phyloP scores from a whole-genome alignment of 108 stramenopile genomes.

The Nitzschia sp. region DNA sequence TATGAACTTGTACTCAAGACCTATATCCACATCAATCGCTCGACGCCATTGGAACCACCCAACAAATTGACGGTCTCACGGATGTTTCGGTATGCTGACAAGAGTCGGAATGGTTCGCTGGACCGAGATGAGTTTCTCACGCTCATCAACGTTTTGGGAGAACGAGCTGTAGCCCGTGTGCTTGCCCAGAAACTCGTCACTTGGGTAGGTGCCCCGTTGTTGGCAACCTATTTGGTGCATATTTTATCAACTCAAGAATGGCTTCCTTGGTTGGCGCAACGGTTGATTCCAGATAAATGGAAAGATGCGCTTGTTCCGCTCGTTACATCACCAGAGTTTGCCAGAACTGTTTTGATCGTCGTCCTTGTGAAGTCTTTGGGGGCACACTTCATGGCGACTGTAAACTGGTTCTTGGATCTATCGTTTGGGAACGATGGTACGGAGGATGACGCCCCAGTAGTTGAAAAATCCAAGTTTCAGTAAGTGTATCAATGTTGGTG shows the following conservation, averaged over 20 bases:
- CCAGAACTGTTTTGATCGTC: slow-evolving; percentile 25
- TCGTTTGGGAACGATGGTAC: slow-evolving; percentile 3
- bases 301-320: slow-evolving; percentile 27
- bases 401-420: slow-evolving; percentile 25
- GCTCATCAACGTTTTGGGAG: slow-evolving; percentile 13
- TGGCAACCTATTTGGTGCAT: slow-evolving; percentile 18
- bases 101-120: slow-evolving; percentile 13
- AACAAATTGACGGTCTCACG: slow-evolving; percentile 17
- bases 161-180: slow-evolving; percentile 35
- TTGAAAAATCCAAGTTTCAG: too few relatives aligned
- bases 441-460: too few relatives aligned
- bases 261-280: slow-evolving; percentile 7
- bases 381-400: slow-evolving; percentile 22
- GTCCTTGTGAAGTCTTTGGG: slow-evolving; percentile 34
- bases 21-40: slow-evolving; percentile 39
- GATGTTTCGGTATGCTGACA: slow-evolving; percentile 34
- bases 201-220: slow-evolving; percentile 43
- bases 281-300: slow-evolving; percentile 17
- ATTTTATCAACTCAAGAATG: slow-evolving; percentile 7
- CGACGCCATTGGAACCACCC: slow-evolving; percentile 48
- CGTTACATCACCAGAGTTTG: slow-evolving; percentile 29
- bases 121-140: slow-evolving; percentile 30
- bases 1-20: slow-evolving; percentile 37
- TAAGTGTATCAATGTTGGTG: too few relatives aligned
- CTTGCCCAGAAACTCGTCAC: slow-evolving; percentile 41